Evolutionary conservation across 2,329 filamentous ascomycete genomes (phyloP).

Genomic region (Phyllosticta ampelicida): DNA sequence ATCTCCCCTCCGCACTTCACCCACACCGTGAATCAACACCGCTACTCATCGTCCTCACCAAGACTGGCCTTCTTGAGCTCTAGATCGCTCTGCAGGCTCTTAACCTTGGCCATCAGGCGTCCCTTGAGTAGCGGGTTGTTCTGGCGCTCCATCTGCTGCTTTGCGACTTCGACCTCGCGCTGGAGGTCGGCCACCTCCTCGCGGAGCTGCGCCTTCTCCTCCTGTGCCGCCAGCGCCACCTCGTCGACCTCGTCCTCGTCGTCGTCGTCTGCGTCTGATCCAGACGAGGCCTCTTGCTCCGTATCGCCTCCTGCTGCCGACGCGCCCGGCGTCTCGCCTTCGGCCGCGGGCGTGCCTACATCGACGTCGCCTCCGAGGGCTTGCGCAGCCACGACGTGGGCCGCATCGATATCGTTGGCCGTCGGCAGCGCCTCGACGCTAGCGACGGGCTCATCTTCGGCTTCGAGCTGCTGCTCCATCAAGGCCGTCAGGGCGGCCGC

Average conservation of each 20-base stretch:
- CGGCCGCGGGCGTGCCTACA: slow-evolving; percentile 15
- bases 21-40: background rate
- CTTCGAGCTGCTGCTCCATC: slow-evolving; percentile 24
- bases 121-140: slow-evolving; percentile 40
- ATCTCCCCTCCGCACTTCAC: background rate
- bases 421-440: slow-evolving; percentile 13
- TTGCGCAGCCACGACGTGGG: slow-evolving; percentile 28
- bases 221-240: slow-evolving; percentile 38
- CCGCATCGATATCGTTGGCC: slow-evolving; percentile 17
- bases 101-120: slow-evolving; percentile 39
- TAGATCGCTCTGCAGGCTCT: slow-evolving; percentile 42
- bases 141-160: slow-evolving; percentile 32
- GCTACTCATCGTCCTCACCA: slow-evolving; percentile 11
- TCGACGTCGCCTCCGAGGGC: slow-evolving; percentile 19
- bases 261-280: slow-evolving; percentile 37
- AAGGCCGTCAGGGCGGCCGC: slow-evolving; percentile 27
- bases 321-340: slow-evolving; percentile 19
- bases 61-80: slow-evolving; percentile 39
- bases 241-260: slow-evolving; percentile 38
- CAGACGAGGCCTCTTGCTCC: slow-evolving; percentile 21
- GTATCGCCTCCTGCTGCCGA: slow-evolving; percentile 13
- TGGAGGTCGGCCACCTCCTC: slow-evolving; percentile 47
- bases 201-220: slow-evolving; percentile 36
- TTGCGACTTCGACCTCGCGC: slow-evolving; percentile 36
- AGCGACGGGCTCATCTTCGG: slow-evolving; percentile 17